These are phyloP conservation scores for Zygnema cylindricum DNA, from an alignment of 139 green algal species.

Conservation along the genomic window DNA sequence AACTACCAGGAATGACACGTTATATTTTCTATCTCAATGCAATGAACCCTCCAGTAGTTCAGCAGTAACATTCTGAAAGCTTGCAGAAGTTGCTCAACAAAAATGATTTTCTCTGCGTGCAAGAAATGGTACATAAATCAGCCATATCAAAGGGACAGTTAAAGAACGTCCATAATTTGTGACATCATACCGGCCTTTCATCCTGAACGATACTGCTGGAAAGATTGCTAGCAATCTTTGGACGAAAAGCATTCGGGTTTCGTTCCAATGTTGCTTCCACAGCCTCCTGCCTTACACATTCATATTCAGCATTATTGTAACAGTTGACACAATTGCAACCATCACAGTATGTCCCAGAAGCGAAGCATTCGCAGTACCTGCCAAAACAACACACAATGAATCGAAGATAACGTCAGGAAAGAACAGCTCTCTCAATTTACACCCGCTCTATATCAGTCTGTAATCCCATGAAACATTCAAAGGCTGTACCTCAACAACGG, in stretches of 20 bases:
- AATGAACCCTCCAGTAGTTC: no score
- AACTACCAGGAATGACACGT: no score
- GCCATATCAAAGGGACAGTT: no score
- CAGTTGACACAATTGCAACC: conserved; percentile 79
- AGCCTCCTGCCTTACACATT: conserved; percentile 56
- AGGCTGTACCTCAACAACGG: not conserved
- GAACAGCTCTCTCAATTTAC: not conserved
- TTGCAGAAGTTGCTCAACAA: no score
- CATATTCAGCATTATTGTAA: conserved; percentile 73
- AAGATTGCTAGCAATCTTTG: conserved; percentile 63
- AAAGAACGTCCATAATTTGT: no score
- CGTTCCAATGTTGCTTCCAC: conserved; percentile 67
- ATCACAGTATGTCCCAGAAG: conserved; percentile 74
- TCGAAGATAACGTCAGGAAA: not conserved
- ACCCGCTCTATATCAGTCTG: no score
- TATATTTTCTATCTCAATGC: no score
- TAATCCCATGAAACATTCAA: not conserved
- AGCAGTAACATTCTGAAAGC: no score
- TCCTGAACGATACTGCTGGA: not conserved
- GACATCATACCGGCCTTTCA: not conserved
- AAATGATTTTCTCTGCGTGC: no score
- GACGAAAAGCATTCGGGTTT: conserved; percentile 74
- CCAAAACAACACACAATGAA: no score
- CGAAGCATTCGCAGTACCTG: conserved; percentile 79
- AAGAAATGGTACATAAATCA: no score